A percentile compares a stretch with the other conserved stretches of the same genome.
Evolutionary conservation across 164 flowering plant genomes (phyloP).

Genomic region (Echeveria elegans): DNA sequence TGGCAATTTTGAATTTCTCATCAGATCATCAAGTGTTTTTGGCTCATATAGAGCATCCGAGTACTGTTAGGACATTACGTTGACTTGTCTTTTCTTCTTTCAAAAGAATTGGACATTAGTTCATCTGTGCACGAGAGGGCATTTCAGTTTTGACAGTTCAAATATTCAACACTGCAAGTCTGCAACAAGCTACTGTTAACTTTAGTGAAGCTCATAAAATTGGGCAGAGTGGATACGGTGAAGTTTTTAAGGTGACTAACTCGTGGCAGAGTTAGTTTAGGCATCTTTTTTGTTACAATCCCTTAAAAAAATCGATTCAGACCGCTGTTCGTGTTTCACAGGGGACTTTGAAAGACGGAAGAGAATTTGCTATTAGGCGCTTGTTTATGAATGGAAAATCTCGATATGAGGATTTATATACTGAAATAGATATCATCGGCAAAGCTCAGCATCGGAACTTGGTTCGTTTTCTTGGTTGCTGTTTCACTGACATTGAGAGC

Average conservation of each 20-base stretch:
- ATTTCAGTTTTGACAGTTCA: slow-evolving; percentile 37
- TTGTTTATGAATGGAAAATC: slow-evolving; percentile 17
- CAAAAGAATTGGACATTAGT: slow-evolving; percentile 11
- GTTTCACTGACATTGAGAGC: slow-evolving; percentile 23
- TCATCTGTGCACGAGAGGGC: neutral
- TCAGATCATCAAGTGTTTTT: no score
- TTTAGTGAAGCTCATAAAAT: slow-evolving; percentile 34
- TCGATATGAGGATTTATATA: slow-evolving; percentile 20
- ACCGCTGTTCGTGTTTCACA: neutral
- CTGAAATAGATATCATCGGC: slow-evolving; percentile 40
- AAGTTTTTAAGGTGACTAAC: slow-evolving; percentile 40
- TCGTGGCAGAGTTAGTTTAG: neutral
- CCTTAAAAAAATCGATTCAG: neutral
- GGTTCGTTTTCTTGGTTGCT: slow-evolving; percentile 44
- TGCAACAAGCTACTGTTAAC: slow-evolving; percentile 44
- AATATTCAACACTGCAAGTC: slow-evolving; percentile 44
- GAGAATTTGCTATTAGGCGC: slow-evolving; percentile 49
- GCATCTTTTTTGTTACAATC: neutral
- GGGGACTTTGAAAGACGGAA: slow-evolving; percentile 46
- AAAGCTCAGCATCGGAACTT: slow-evolving; percentile 40
- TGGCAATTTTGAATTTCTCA: neutral
- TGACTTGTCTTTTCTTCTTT: neutral
- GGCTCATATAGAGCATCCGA: neutral
- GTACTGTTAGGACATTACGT: neutral
- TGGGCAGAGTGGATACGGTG: slow-evolving; percentile 63